Percentiles rank a stretch among this genome's conserved stretches.
Conservation (phyloP, 1,139 yeast genomes). For the Kodamaea alishanica region DNA sequence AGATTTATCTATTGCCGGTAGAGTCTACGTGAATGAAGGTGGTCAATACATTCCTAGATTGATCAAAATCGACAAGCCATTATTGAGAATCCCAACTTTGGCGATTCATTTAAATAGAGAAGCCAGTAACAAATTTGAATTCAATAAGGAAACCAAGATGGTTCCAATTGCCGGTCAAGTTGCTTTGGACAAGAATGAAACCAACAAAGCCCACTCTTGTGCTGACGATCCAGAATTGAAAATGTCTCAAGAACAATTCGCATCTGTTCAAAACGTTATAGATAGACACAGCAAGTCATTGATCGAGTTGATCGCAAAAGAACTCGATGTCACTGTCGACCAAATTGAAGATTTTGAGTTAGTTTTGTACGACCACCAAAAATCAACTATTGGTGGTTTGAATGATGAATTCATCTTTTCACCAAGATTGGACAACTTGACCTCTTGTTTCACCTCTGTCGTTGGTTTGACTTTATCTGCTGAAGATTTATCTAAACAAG, state of each 20-base stretch:
- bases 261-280: constrained; percentile 61
- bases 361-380: constrained; percentile 81
- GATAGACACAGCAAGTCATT: constrained; percentile 75
- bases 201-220: constrained; percentile 33
- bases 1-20: constrained; percentile 87
- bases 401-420: constrained; percentile 88
- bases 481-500: constrained; percentile 38
- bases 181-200: constrained; percentile 29
- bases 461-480: constrained; percentile 63
- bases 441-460: constrained; percentile 79
- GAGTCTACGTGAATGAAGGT: constrained; percentile 63
- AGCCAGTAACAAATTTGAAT: constrained; percentile 74
- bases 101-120: constrained; percentile 89
- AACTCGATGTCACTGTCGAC: constrained; percentile 44
- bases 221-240: constrained; percentile 45
- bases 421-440: constrained; percentile 89
- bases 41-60: constrained; percentile 61
- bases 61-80: constrained; percentile 76
- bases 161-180: constrained; percentile 82
- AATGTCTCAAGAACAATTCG: constrained; percentile 53
- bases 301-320: constrained; percentile 64
- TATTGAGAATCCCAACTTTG: constrained; percentile 87
- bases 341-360: constrained; percentile 89
- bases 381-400: constrained; percentile 79
- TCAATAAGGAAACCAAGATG: constrained; percentile 83